Evolutionary conservation across 192 early-diverging fungal genomes (phyloP), one percentile per base, ranked within the genome.

Genomic region (Phlyctochytrium bullatum): DNA sequence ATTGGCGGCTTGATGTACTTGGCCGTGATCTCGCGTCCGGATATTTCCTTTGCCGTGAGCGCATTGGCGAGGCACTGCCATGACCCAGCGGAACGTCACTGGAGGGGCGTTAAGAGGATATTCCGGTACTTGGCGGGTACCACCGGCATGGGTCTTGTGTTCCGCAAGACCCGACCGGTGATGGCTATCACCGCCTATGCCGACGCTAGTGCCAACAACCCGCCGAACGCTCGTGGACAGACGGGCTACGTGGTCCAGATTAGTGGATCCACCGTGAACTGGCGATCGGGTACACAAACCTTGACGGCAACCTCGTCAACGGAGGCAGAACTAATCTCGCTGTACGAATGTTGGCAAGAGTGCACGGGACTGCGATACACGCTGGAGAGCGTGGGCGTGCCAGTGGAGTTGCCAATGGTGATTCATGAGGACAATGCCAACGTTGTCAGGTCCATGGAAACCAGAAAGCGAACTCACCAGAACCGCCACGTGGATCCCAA

Each of bases 71-170:
- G 40, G 10, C 40, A 50, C n/a, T 50, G 40, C 40, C 12, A 50
- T 10, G 12, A n/a, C 12, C 40, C 40, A 50, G n/a, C 40, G 10
- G 12, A 50, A 50, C 40, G 40, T 10, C 40, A 50, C 40, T 50
- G 40, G 40, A 50, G 40, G 10, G 40, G 40, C 40, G 40, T 50
- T n/a, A 50, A 14, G 40, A 50, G 40, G n/a, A 50, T 50, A 10
- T 50, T 50, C n/a, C 40, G 40, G 12, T 50, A 50, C 40, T n/a
- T 50, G 40, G 10, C 40, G n/a, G 40, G 40, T 50, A 50, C 40
- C 12, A 50, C 10, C 12, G 40, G n/a, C 40, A 50, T 50, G 40
- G 40, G 40, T n/a, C 10, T 50, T 14, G 10, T 50, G 40, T 50
- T 14, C n/a, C 10, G 12, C 40, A 10, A n/a, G 12, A 50, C 10